Conservation (phyloP, 306 rosid genomes). For the Calophaca sinica region DNA sequence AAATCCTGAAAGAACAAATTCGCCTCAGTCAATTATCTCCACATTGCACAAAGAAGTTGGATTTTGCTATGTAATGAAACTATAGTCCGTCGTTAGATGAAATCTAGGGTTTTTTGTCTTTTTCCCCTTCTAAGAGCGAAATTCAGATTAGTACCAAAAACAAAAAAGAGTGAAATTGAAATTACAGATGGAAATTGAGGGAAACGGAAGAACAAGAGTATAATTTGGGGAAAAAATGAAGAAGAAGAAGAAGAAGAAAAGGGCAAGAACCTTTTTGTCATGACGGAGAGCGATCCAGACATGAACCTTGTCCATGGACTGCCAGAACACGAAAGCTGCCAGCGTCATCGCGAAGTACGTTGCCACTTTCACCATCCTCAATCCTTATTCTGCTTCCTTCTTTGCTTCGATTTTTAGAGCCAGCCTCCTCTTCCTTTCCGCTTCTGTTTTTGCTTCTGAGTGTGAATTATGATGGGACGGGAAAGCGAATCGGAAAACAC, state of each 20-base stretch:
- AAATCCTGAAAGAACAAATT: not conserved
- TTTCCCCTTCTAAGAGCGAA: not conserved
- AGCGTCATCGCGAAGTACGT: slow-evolving; percentile 90
- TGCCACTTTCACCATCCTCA: slow-evolving; percentile 74
- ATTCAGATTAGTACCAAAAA: not conserved
- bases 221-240: not conserved
- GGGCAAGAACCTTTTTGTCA: slow-evolving; percentile 79
- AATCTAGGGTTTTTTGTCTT: slow-evolving; percentile 47
- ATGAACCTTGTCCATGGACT: slow-evolving; percentile 89
- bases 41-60: not conserved
- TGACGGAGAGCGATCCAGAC: slow-evolving; percentile 99
- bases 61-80: not conserved
- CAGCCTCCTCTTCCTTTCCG: not conserved
- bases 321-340: slow-evolving; percentile 95
- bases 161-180: slow-evolving; percentile 3
- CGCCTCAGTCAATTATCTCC: not conserved
- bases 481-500: not conserved
- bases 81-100: not conserved
- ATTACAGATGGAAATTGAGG: not conserved
- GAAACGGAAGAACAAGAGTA: not conserved
- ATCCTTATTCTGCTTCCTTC: not conserved
- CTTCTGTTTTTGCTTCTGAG: not conserved
- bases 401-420: slow-evolving; percentile 24
- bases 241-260: not conserved
- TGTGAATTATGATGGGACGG: not conserved